Conservation (phyloP, 345 rosid genomes). For the Microcos paniculata region DNA sequence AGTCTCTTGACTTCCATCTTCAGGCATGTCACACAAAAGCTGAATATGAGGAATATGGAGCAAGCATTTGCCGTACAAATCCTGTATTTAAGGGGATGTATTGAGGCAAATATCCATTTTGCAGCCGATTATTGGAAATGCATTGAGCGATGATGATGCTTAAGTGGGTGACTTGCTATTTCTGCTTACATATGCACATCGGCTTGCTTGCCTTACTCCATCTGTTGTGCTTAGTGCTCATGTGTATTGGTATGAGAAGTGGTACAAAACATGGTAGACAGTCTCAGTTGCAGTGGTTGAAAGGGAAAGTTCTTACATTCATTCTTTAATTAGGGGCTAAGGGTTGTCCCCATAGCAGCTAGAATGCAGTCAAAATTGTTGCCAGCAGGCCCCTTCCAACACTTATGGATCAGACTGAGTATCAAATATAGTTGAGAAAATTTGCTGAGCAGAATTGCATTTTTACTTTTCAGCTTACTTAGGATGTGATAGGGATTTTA, state of each 20-base stretch:
- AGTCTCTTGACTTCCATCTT: not conserved
- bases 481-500: not conserved
- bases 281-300: not conserved
- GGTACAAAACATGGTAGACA: slow-evolving; percentile 11
- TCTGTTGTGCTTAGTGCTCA: slow-evolving; percentile 15
- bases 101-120: slow-evolving; percentile 31
- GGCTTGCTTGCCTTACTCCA: not conserved
- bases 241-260: slow-evolving; percentile 7
- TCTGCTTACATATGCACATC: slow-evolving; percentile 8
- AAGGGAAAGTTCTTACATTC: slow-evolving; percentile 21
- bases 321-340: slow-evolving; percentile 36
- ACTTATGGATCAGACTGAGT: not conserved
- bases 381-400: slow-evolving; percentile 1
- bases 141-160: not conserved
- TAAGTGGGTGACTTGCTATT: slow-evolving; percentile 8
- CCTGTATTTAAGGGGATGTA: slow-evolving; percentile 99
- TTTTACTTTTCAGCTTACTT: slow-evolving; percentile 21
- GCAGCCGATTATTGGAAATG: not conserved
- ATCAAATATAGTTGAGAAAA: not conserved
- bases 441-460: slow-evolving; percentile 26
- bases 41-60: slow-evolving; percentile 96
- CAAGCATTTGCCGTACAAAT: slow-evolving; percentile 98
- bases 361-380: slow-evolving; percentile 10
- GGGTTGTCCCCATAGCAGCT: not conserved
- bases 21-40: slow-evolving; percentile 99